These are phyloP conservation scores for Neurospora sp. DNA, from an alignment of 495 filamentous ascomycete genomes.

Conservation along the genomic window DNA sequence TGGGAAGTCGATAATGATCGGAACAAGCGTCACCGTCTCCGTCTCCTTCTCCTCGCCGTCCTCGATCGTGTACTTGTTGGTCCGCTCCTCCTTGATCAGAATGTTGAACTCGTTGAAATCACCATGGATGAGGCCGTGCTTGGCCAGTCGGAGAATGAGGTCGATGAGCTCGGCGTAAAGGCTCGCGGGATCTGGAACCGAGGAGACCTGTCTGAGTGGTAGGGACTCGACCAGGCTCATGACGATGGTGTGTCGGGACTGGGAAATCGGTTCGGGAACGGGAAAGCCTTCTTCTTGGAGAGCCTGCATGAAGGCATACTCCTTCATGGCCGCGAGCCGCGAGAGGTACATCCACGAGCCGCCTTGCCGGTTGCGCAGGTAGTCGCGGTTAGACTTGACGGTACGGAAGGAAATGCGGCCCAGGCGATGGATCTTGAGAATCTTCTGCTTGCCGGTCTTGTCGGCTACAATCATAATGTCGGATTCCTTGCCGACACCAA, in stretches of 20 bases:
- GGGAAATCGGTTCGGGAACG: constrained; percentile 76
- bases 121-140: constrained; percentile 86
- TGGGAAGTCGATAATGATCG: constrained; percentile 92
- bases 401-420: constrained; percentile 95
- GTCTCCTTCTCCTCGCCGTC: constrained; percentile 13
- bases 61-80: constrained; percentile 1
- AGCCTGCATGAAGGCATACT: constrained; percentile 85
- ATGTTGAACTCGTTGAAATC: constrained; percentile 99
- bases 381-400: constrained; percentile 92
- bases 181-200: constrained; percentile 63
- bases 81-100: constrained; percentile 62
- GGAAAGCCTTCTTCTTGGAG: constrained; percentile 73
- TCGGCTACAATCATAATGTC: constrained; percentile 91
- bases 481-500: constrained; percentile 94
- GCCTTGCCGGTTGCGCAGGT: constrained; percentile 67
- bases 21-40: constrained; percentile 35
- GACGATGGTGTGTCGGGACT: constrained; percentile 87
- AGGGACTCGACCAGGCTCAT: constrained; percentile 88
- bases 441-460: constrained; percentile 49
- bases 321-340: constrained; percentile 80
- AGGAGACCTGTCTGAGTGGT: constrained; percentile 75
- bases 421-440: constrained; percentile 86
- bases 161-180: constrained; percentile 85
- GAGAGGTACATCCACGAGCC: constrained; percentile 96
- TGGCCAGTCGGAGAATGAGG: constrained; percentile 75